Base-by-base conservation (phyloP, 495 filamentous ascomycete species). In the Xylaria palmicola region DNA sequence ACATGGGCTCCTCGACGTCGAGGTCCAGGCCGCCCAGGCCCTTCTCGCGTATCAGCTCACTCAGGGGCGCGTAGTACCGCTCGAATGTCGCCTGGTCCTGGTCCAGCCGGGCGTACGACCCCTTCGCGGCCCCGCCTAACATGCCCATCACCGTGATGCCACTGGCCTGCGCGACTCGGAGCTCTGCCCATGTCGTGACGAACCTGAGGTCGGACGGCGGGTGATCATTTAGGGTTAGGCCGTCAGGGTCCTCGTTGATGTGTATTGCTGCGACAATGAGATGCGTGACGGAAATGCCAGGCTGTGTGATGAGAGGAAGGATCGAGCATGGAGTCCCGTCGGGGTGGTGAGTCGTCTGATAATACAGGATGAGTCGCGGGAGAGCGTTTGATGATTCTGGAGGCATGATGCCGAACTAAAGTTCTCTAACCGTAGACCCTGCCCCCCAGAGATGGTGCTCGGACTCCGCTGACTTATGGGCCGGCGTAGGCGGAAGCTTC, bases 1-100 rank as follows among this genome's bases (percentile, higher is more conserved):
- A 86, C 86, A 92, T 93, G 3, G 65, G 49, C 72, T 95, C 89
- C 70, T 96, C 91, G 39, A 95, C 90, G 65, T 96, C 91, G 15
- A 96, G 80, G 68, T 96, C 91, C 6, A 96, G 64, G 0, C 91
- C 91, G 27, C 93, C 77, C 5, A 93, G 75, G 3, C 70, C 70
- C 65, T 85, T 76, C 10, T 77, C 74, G 10, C 75, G 73, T 36
- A 95, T 79, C 51, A 87, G 72, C 29, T 83, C 76, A 12, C 80
- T 75, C 13, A 95, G 76, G 7, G 86, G 87, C 0, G 56, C 68
- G 70, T 95, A 95, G 71, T 85, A 90, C 3, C 49, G 62, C 68
- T 90, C 87, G 61, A 93, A 93, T 5, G 79, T 70, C 0, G 65
- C 51, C 15, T 72, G 65, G 34, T 79, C 72, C 56, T 73, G 71